A percentile compares a stretch with the other conserved stretches of the same genome.
These are phyloP conservation scores for Diaporthe destruens DNA, from an alignment of 2,329 filamentous ascomycete species.

Conservation along the genomic window DNA sequence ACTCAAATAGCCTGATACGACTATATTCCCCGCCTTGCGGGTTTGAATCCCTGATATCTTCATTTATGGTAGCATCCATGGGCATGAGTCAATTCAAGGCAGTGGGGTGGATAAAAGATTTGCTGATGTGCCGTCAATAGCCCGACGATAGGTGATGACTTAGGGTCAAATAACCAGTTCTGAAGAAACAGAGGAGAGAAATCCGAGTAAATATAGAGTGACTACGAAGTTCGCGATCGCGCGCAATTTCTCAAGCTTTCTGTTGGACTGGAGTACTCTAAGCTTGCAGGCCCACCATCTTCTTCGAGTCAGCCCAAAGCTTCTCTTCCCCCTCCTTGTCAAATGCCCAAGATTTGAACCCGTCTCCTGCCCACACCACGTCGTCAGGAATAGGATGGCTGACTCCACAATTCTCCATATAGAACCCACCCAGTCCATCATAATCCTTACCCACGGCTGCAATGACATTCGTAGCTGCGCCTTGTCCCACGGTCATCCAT, in stretches of 20 bases:
- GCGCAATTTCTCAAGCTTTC: not conserved
- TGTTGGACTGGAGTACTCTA: not conserved
- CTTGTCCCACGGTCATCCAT: conserved; percentile 51
- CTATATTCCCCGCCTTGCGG: too few relatives aligned
- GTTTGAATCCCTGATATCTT: too few relatives aligned
- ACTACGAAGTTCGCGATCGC: not conserved
- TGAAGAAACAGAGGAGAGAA: not conserved
- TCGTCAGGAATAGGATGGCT: conserved; percentile 6
- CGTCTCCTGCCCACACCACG: not conserved
- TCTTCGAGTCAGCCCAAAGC: not conserved
- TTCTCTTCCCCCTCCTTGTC: conserved; percentile 10
- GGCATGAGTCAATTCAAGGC: not conserved
- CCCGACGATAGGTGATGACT: not conserved
- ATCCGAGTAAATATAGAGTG: not conserved
- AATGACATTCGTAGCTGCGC: conserved; percentile 55
- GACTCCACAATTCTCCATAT: conserved; percentile 45
- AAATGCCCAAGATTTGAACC: conserved; percentile 3
- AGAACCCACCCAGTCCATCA: conserved; percentile 51
- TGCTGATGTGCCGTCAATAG: not conserved
- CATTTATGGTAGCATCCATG: not conserved
- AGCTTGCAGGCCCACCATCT: conserved; percentile 1
- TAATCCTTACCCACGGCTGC: conserved; percentile 51
- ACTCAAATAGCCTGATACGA: too few relatives aligned
- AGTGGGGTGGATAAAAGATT: not conserved
- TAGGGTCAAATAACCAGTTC: not conserved